Evolutionary conservation across 2,329 filamentous ascomycete genomes (phyloP), one percentile per base, ranked within the genome.

Genomic region (Rhynchosporium graminicola): DNA sequence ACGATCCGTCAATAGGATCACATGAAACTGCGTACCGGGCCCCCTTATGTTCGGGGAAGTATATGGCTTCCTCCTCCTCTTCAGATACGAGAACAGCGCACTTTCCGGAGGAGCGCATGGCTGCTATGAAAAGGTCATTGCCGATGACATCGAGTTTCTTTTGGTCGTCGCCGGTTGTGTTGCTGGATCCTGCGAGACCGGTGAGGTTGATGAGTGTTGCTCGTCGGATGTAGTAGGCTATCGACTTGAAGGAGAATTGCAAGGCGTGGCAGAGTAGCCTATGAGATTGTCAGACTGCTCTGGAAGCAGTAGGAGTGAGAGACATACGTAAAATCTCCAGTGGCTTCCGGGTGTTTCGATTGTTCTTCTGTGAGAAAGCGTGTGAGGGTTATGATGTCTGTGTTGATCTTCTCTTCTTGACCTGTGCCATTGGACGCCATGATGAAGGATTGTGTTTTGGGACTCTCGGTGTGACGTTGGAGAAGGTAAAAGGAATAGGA

Each of bases 111-210:
- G 91, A 94, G 70, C 86, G 87, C 95, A 99, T 98, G 67, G 93
- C 91, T 65, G 91, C 88, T 74, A 99, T 91, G 81, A 99, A 99
- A 72, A 99, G 84, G 76, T 99, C 95, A 77, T 99, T 98, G 76
- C 93, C 94, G 75, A 99, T 98, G 64, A 99, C 94, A 76, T 99
- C 95, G 66, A 99, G 91, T 82, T 99, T 99, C 87, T 99, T 99
- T 78, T 99, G 95, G 76, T 98, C 95, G 77, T 99, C 95, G 68
- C 95, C 95, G 3, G 95, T 98, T 59, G 84, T 91, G 80, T 99
- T 99, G 69, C 92, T 91, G 64, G 94, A 95, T 63, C 95, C 95
- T 66, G 95, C 95, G 55, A 99, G 87, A 65, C 95, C 95, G 58
- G 92, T 96, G 65, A 99, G 86, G 82, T 97, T 97, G 80, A 98